Base-by-base conservation (phyloP, 352 stramenopile genomes). In the Phytophthora tentaculata region DNA sequence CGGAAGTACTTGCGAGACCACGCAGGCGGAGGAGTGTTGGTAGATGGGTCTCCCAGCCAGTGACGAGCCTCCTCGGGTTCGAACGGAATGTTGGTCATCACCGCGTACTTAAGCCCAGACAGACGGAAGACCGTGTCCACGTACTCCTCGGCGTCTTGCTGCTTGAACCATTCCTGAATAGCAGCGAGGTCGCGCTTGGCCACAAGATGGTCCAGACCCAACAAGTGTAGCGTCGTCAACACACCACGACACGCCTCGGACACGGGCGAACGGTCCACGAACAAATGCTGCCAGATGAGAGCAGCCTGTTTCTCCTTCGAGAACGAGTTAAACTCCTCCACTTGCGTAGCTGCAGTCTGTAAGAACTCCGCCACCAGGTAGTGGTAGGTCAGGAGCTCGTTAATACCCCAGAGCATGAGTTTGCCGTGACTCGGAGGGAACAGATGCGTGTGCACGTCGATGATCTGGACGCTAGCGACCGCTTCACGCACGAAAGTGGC, bases 31-130 rank as follows among this genome's bases (percentile, higher is more conserved):
- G 76, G 63, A 29, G 67, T 77, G 45, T 74, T 79, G 20, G 63
- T 81, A 24, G 61, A 63, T 9, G 76, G 71, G 50, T 88, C 72
- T 22, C 69, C 76, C 32, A 88, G 67, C 79, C 79, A 88, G 69
- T 88, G 77, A 17, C 79, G 74, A 62, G 82, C 79, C 57, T 90
- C 82, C 24, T 84, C 66, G 5, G 75, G 75, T 35, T 90, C 79
- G 58, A 90, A 98, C 56, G 95, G 95, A 79, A 98, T 97, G 75
- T 98, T 98, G 22, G 95, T 98, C 94, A 98, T 98, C 41, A 98
- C 87, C 8, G 88, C 92, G 72, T 98, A 98, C 61, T 87, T 84
- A 9, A 98, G 71, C 19, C 88, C 83, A 12, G 89, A 81, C 14
- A 88, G 65, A 13, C 64, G 58, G 74, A 96, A 97, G 35, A 97